Conservation (phyloP, 2,329 filamentous ascomycete genomes). For the Coleophoma crateriformis region DNA sequence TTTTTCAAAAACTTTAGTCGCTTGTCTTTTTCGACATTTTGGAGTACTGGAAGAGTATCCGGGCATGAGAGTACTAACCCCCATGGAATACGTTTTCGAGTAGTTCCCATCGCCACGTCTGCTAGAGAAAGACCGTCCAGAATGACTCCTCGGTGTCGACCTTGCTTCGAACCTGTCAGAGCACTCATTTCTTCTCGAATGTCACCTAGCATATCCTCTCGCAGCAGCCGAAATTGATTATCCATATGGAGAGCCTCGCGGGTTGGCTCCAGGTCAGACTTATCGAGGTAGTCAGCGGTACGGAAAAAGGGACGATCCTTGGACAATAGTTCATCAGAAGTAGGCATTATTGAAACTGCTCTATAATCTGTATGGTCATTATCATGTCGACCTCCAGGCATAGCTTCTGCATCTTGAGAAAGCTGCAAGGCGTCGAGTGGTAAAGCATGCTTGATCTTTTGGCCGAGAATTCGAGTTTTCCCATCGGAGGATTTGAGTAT, state of each 20-base stretch:
- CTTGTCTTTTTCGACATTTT: slow-evolving; percentile 16
- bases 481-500: slow-evolving; percentile 14
- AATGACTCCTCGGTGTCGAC: slow-evolving; percentile 29
- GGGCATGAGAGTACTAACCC: slow-evolving; percentile 35
- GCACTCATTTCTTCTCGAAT: slow-evolving; percentile 55
- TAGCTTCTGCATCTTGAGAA: slow-evolving; percentile 6
- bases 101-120: slow-evolving; percentile 7
- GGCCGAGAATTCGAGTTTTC: slow-evolving; percentile 25
- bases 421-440: slow-evolving; percentile 10
- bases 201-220: slow-evolving; percentile 67
- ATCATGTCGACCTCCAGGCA: slow-evolving; percentile 64
- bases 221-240: slow-evolving; percentile 65
- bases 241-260: slow-evolving; percentile 47
- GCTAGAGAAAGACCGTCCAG: slow-evolving; percentile 26
- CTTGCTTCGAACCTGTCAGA: slow-evolving; percentile 41
- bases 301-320: slow-evolving; percentile 48
- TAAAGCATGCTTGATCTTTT: slow-evolving; percentile 33
- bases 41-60: slow-evolving; percentile 39
- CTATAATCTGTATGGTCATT: slow-evolving; percentile 63
- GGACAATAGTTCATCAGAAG: slow-evolving; percentile 56
- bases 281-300: slow-evolving; percentile 41
- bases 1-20: slow-evolving; percentile 41
- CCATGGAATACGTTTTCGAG: slow-evolving; percentile 24
- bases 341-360: slow-evolving; percentile 59
- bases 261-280: slow-evolving; percentile 17